A percentile compares a stretch with the other conserved stretches of the same genome.
Evolutionary conservation across 2,329 filamentous ascomycete genomes (phyloP).

Genomic region (Pseudohalonectria lignicola): DNA sequence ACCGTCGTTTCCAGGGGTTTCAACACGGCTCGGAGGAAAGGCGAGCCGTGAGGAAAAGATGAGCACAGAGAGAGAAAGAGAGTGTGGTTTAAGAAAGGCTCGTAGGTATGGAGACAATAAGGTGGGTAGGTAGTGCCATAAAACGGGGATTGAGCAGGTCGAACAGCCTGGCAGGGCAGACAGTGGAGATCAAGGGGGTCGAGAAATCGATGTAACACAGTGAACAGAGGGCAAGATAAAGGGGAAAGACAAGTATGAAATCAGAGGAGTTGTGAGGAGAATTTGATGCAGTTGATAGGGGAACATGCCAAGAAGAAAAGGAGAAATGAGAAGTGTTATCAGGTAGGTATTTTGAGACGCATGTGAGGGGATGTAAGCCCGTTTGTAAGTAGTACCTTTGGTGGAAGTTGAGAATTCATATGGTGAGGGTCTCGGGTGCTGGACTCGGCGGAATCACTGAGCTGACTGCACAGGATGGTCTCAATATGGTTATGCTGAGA

Average conservation of each 20-base stretch:
- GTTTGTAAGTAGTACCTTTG: not conserved
- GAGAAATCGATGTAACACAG: not conserved
- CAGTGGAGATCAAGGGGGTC: not conserved
- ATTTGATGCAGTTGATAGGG: not conserved
- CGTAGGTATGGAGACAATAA: not conserved
- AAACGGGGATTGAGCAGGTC: not conserved
- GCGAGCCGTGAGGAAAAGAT: no score
- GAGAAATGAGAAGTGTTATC: not conserved
- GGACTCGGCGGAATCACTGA: not conserved
- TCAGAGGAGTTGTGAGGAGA: not conserved
- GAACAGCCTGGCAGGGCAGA: not conserved
- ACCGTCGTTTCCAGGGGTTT: no score
- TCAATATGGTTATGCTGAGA: constrained; percentile 1
- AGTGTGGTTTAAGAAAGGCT: no score
- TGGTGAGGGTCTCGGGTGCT: constrained; percentile 1
- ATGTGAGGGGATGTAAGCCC: not conserved
- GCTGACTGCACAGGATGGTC: not conserved
- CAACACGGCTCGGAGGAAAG: not conserved
- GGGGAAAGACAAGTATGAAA: not conserved
- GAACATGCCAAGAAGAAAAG: not conserved
- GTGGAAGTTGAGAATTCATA: constrained; percentile 1
- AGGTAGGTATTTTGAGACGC: not conserved
- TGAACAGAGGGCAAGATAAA: not conserved
- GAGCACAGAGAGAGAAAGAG: no score
- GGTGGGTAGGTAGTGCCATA: not conserved